phyloP scores from a whole-genome alignment of 495 filamentous ascomycete genomes.

The Mytilinidion resinicola region DNA sequence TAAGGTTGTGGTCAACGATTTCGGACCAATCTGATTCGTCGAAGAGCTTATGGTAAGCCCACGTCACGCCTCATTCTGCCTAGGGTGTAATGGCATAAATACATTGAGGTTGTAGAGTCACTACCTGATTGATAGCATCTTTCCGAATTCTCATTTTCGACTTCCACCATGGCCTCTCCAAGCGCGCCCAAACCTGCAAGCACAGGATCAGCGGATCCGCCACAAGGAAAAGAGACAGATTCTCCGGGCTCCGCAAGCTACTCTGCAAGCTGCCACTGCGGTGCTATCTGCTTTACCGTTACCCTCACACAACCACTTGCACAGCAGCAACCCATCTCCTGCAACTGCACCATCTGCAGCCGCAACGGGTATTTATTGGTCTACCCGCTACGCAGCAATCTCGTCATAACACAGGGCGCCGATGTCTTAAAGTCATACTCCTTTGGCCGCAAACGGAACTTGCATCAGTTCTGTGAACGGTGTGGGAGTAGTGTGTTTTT shows the following conservation, averaged over 20 bases:
- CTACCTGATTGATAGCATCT: too few relatives aligned
- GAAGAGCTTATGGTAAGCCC: too few relatives aligned
- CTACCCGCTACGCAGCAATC: slow-evolving; percentile 31
- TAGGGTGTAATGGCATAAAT: too few relatives aligned
- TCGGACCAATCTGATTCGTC: too few relatives aligned
- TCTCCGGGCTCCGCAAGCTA: slow-evolving; percentile 9
- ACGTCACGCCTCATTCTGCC: too few relatives aligned
- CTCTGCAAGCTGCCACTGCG: slow-evolving; percentile 33
- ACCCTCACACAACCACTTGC: slow-evolving; percentile 31
- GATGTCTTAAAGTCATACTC: slow-evolving; percentile 13
- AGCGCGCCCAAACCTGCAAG: too few relatives aligned
- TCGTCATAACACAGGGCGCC: slow-evolving; percentile 25
- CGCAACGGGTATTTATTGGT: slow-evolving; percentile 41
- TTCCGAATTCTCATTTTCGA: too few relatives aligned
- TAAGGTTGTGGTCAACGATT: too few relatives aligned
- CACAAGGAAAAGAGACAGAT: not conserved
- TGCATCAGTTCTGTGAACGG: slow-evolving; percentile 17
- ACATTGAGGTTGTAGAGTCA: too few relatives aligned
- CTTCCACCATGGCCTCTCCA: too few relatives aligned
- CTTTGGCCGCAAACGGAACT: slow-evolving; percentile 11
- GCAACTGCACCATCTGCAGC: slow-evolving; percentile 43
- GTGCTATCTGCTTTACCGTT: slow-evolving; percentile 27
- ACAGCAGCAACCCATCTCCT: slow-evolving; percentile 27
- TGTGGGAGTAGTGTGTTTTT: slow-evolving; percentile 19
- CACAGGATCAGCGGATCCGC: too few relatives aligned